Evolutionary conservation across 169 alveolate genomes (phyloP), one percentile per base, ranked within the genome.

Genomic region (Eimeria necatrix): DNA sequence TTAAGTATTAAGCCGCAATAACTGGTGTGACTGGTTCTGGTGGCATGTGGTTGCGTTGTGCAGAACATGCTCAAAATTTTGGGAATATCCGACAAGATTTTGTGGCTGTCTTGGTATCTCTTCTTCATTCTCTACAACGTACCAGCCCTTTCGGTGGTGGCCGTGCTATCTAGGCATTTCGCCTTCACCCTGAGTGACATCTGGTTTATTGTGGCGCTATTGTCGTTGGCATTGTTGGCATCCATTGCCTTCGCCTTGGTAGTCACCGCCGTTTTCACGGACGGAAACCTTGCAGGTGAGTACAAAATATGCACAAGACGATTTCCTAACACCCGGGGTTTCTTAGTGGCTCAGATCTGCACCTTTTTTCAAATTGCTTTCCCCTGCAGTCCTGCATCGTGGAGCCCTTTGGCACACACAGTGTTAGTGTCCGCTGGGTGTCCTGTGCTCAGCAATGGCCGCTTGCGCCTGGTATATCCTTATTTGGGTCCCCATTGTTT

Each of bases 61-160:
- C 92, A 84, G 92, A 84, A 84, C 76, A 84, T 84, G 92, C 80
- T 84, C 10, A 84, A 84, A 78, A 84, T 84, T 18, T 60, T 84
- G 74, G 92, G 92, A 20, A 56, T 84, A 53, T 84, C 92, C 8
- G 92, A 84, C 70, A 84, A 51, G 22, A 78, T 84, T 4, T 46
- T 84, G 80, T 84, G 92, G 92, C 41, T 70, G 49, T 84, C 92
- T 51, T 84, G 92, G 92, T 84, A 84, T 20, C 53, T 84, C 41
- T 84, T 84, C 80, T 84, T 84, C 59, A 84, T 70, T 41, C 53
- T 84, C 60, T 84, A 56, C 76, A 84, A 60, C 92, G 53, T 84
- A 80, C 92, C 92, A 12, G 49, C 68, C 78, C 92, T 84, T 59
- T 14, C 59, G 49, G 53, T 24, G 18, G 76, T 84, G n/a, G 78